Evolutionary conservation across 257 asterid genomes (phyloP).

Genomic region (Nicotiana obtusifolia): DNA sequence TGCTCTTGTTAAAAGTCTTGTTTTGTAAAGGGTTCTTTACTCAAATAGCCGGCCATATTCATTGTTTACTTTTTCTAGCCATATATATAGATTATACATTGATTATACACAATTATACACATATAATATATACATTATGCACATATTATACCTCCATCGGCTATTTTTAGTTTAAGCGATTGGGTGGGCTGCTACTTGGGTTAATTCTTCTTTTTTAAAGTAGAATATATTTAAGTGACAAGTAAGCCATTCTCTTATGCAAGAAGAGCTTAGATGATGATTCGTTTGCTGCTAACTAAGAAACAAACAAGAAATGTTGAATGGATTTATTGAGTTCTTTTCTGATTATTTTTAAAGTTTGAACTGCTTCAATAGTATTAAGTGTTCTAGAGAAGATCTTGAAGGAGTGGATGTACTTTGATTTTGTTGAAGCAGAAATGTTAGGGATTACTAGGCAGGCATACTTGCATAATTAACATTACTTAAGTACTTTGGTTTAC

Average conservation of each 20-base stretch:
- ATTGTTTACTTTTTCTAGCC: too few species aligned
- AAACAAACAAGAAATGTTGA: background rate
- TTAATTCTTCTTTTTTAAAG: too few species aligned
- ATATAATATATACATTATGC: too few species aligned
- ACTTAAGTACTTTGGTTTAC: background rate
- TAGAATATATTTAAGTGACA: background rate
- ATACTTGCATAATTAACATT: background rate
- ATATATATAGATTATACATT: too few species aligned
- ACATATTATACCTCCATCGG: too few species aligned
- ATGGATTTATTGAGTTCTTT: background rate
- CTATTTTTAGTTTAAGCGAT: too few species aligned
- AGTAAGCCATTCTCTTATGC: background rate
- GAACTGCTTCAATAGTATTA: background rate
- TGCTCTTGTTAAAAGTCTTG: background rate
- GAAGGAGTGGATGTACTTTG: background rate
- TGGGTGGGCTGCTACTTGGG: too few species aligned
- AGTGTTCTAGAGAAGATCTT: background rate
- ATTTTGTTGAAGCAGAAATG: slow-evolving; percentile 7
- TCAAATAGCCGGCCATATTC: too few species aligned
- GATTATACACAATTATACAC: too few species aligned
- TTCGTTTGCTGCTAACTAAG: background rate
- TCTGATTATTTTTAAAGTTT: background rate
- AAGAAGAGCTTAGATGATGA: background rate
- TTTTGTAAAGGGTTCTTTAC: background rate
- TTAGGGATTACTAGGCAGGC: background rate